Conservation (phyloP, 2,329 filamentous ascomycete species). For the Clonostachys byssicola region DNA sequence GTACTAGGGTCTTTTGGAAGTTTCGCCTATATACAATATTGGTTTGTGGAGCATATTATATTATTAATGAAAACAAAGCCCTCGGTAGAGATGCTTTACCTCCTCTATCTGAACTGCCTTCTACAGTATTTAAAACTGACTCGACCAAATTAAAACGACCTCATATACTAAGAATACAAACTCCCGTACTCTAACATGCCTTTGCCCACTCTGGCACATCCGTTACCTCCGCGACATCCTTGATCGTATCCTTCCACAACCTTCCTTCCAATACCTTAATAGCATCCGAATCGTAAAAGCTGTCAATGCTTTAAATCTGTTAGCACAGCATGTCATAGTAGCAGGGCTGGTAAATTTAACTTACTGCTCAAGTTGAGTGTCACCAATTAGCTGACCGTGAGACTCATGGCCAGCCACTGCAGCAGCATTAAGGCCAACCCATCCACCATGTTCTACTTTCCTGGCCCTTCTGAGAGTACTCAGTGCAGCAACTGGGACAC, state of each 20-base stretch:
- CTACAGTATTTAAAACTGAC: too few relatives aligned
- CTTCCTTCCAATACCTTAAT: neutral
- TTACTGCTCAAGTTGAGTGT: conserved; percentile 3
- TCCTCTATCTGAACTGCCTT: too few relatives aligned
- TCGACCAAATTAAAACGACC: too few relatives aligned
- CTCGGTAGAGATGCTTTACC: too few relatives aligned
- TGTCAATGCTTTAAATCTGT: neutral
- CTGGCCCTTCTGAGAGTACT: conserved; percentile 1
- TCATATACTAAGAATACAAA: too few relatives aligned
- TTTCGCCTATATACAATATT: too few relatives aligned
- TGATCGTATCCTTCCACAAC: neutral
- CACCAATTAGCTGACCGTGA: conserved; percentile 3
- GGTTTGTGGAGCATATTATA: too few relatives aligned
- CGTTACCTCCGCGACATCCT: neutral
- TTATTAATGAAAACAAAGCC: too few relatives aligned
- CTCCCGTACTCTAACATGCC: neutral
- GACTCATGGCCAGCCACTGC: conserved; percentile 2
- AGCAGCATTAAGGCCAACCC: conserved; percentile 2
- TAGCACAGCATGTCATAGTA: neutral
- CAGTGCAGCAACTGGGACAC: neutral
- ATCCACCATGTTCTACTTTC: neutral
- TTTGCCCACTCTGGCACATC: neutral
- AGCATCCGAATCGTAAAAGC: neutral
- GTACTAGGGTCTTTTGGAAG: too few relatives aligned
- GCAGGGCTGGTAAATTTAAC: neutral